phyloP scores from a whole-genome alignment of 2,329 filamentous ascomycete genomes.

The Mariannaea elegans region DNA sequence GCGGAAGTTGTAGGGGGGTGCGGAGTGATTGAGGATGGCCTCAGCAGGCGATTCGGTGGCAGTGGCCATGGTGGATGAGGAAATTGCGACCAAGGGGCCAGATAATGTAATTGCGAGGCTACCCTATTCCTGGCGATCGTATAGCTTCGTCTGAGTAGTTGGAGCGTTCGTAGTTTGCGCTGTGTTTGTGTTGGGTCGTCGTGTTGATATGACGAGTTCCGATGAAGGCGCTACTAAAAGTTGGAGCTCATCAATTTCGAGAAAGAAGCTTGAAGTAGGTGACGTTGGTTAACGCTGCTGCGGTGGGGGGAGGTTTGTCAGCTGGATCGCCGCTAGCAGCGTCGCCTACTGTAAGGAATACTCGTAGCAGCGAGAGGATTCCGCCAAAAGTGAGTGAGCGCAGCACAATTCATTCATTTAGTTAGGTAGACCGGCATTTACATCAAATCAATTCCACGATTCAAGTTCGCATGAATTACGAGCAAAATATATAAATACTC shows the following conservation, averaged over 20 bases:
- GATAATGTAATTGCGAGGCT: not conserved
- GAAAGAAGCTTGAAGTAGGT: constrained; percentile 8
- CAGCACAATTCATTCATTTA: not conserved
- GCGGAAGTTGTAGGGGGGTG: constrained; percentile 74
- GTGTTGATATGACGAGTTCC: not conserved
- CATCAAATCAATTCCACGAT: no score
- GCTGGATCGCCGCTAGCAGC: constrained; percentile 14
- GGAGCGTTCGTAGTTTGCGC: not conserved
- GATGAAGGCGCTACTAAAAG: not conserved
- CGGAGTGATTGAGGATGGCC: constrained; percentile 65
- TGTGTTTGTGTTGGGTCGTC: not conserved
- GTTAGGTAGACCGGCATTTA: no score
- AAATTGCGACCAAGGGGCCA: constrained; percentile 23
- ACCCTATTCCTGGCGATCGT: not conserved
- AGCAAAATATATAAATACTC: no score
- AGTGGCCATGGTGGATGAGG: constrained; percentile 41
- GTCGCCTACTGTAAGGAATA: constrained; percentile 1
- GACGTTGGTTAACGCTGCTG: constrained; percentile 4
- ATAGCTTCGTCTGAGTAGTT: not conserved
- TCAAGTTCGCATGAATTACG: no score
- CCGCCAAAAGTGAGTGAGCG: not conserved
- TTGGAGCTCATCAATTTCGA: constrained; percentile 21
- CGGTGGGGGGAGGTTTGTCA: constrained; percentile 24
- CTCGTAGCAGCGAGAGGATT: constrained; percentile 4
- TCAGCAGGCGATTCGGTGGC: constrained; percentile 43